Evolutionary conservation across 1,139 yeast species (phyloP), one percentile per base, ranked within the genome.

Genomic region (Kurtzmaniella quercitrusa): DNA sequence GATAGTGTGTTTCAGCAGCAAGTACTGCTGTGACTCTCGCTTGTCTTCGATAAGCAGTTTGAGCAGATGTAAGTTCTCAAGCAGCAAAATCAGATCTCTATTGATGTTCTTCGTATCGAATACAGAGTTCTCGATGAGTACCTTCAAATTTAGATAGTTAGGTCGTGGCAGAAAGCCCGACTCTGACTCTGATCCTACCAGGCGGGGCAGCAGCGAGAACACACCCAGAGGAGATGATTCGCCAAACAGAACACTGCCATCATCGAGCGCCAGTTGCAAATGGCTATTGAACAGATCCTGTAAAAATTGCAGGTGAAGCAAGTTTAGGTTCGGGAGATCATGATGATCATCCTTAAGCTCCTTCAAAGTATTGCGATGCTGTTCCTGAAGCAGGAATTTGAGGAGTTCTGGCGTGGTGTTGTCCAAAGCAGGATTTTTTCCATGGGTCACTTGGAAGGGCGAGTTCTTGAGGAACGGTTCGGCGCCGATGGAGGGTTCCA

Each of bases 311-410:
- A 60, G 48, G 42, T 58, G 57, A 16, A 59, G 47, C 39, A 56
- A 38, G 44, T 55, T 50, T 47, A 58, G 48, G 40, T 53, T 55
- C 25, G 53, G 50, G 23, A 48, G 44, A 17, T 39, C 48, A 25
- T 48, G 49, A 34, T 50, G 52, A 15, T 51, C 43, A 25, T 43
- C 51, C 37, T 55, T 53, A 40, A 64, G 50, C 34, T 64, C 70
- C 27, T 50, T 51, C 41, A 65, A 40, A 40, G 62, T 63, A 40
- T 50, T 52, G 37, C 73, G 57, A 47, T 65, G 60, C 49, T 71
- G 75, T 48, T 73, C 75, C 51, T 69, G 75, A 36, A 73, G 60
- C 53, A 72, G 77, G 46, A 70, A 72, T 52, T 70, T 71, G 46
- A 73, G 63, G 25, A 72, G 58, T 2, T 73, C 77, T 0, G 73